Conservation (phyloP, 345 rosid genomes). For the Pugionium cornutum region DNA sequence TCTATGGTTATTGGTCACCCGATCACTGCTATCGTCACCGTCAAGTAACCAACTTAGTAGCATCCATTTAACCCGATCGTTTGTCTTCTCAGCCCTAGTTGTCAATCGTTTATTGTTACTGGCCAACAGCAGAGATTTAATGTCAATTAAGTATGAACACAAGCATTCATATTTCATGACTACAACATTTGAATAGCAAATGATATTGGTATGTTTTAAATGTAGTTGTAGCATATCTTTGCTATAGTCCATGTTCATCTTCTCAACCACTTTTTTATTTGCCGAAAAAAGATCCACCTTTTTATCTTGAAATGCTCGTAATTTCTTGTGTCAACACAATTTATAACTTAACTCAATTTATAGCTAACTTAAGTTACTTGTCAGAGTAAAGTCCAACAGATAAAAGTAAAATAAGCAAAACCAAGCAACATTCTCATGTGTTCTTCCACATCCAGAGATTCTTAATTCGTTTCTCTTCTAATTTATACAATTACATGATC, state of each 20-base stretch:
- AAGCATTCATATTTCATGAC: constrained; percentile 22
- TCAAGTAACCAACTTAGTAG: constrained; percentile 9
- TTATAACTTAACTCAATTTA: constrained; percentile 18
- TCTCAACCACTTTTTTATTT: constrained; percentile 21
- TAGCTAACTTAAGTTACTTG: constrained; percentile 12
- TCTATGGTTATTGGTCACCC: constrained; percentile 12
- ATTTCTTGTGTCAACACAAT: background rate
- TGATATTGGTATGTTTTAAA: background rate
- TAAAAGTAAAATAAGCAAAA: background rate
- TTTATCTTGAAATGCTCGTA: too few relatives aligned
- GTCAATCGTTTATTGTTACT: too few relatives aligned
- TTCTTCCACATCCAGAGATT: background rate
- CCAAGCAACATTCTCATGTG: constrained; percentile 19
- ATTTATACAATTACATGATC: constrained; percentile 37
- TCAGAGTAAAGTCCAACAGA: constrained; percentile 12
- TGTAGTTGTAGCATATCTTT: constrained; percentile 16
- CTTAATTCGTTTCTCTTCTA: constrained; percentile 13
- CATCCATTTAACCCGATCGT: background rate
- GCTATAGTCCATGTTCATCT: constrained; percentile 17
- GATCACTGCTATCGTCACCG: constrained; percentile 3
- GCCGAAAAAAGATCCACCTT: too few relatives aligned
- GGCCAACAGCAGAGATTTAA: background rate
- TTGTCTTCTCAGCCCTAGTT: background rate
- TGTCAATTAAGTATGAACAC: background rate
- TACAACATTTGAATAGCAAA: background rate